phyloP scores from a whole-genome alignment of 495 filamentous ascomycete species.

The Daldinia bambusicola region DNA sequence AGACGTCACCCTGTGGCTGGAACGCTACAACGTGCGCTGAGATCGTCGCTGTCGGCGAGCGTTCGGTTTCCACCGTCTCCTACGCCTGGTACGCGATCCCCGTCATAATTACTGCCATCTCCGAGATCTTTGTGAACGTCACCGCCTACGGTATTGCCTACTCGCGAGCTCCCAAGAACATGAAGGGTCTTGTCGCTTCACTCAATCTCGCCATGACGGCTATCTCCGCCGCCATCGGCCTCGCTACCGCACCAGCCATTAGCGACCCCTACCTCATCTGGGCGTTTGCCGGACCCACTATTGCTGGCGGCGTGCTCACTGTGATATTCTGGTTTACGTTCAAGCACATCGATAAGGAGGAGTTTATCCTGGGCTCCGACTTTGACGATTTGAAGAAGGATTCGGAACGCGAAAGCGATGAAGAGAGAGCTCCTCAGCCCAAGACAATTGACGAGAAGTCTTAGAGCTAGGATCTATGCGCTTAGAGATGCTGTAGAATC shows the following conservation, averaged over 20 bases:
- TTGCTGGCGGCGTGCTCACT: conserved; percentile 54
- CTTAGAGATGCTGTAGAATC: conserved; percentile 1
- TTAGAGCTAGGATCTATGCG: neutral
- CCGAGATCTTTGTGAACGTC: conserved; percentile 75
- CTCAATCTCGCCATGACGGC: conserved; percentile 41
- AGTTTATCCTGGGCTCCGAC: conserved; percentile 55
- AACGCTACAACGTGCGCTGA: conserved; percentile 55
- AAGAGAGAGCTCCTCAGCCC: conserved; percentile 43
- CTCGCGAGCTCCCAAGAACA: conserved; percentile 71
- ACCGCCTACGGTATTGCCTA: conserved; percentile 78
- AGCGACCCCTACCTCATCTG: conserved; percentile 68
- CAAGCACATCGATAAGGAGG: conserved; percentile 56
- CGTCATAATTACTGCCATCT: conserved; percentile 64
- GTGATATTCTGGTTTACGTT: conserved; percentile 61
- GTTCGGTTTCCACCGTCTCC: conserved; percentile 56
- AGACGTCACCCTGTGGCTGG: conserved; percentile 59
- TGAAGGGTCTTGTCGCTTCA: conserved; percentile 57
- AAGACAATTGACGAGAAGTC: conserved; percentile 50
- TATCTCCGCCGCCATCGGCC: conserved; percentile 65
- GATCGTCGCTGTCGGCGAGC: conserved; percentile 49
- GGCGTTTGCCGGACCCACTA: conserved; percentile 63
- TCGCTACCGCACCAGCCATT: conserved; percentile 65
- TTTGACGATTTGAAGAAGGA: conserved; percentile 51
- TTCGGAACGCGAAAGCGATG: conserved; percentile 55
- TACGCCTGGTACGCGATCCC: conserved; percentile 58